phyloP scores from a whole-genome alignment of 1,284 basidiomycete species.

The Malassezia vespertilionis region DNA sequence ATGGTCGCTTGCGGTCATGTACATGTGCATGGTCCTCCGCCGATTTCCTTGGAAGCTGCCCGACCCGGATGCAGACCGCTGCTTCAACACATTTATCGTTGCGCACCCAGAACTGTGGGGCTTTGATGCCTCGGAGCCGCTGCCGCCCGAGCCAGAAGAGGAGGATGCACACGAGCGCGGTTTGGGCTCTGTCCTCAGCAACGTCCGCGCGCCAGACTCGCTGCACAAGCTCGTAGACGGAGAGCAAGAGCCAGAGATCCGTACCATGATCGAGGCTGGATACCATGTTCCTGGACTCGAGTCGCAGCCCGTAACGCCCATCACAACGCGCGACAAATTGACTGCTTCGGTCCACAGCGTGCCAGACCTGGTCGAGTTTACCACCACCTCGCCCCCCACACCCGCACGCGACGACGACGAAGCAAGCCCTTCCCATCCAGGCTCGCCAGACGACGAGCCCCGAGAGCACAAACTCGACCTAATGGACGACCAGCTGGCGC shows the following conservation, averaged over 20 bases:
- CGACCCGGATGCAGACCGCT: slow-evolving; percentile 81
- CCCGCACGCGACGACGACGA: neutral
- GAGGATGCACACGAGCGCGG: slow-evolving; percentile 11
- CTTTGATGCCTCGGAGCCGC: neutral
- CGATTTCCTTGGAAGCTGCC: slow-evolving; percentile 99
- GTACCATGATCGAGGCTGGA: slow-evolving; percentile 7
- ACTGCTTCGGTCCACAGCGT: neutral
- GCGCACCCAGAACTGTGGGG: slow-evolving; percentile 74
- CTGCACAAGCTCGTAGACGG: neutral
- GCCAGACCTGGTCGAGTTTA: no score
- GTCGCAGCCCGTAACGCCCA: slow-evolving; percentile 2
- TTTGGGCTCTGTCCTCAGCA: neutral
- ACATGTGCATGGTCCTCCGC: slow-evolving; percentile 95
- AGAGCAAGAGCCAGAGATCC: slow-evolving; percentile 5
- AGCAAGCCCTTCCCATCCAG: neutral
- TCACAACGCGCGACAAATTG: neutral
- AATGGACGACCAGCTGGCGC: slow-evolving; percentile 2
- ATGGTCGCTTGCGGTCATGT: slow-evolving; percentile 96
- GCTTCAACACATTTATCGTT: slow-evolving; percentile 79
- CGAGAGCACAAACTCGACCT: no score
- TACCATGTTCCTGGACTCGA: slow-evolving; percentile 5
- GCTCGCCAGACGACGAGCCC: neutral
- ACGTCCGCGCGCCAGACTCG: neutral
- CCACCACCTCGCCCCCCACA: neutral
- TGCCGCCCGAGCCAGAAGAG: no score